Percentiles rank a stretch among this genome's conserved stretches.
phyloP scores from a whole-genome alignment of 768 basidiomycete genomes.

The Austroboletus eburneus region DNA sequence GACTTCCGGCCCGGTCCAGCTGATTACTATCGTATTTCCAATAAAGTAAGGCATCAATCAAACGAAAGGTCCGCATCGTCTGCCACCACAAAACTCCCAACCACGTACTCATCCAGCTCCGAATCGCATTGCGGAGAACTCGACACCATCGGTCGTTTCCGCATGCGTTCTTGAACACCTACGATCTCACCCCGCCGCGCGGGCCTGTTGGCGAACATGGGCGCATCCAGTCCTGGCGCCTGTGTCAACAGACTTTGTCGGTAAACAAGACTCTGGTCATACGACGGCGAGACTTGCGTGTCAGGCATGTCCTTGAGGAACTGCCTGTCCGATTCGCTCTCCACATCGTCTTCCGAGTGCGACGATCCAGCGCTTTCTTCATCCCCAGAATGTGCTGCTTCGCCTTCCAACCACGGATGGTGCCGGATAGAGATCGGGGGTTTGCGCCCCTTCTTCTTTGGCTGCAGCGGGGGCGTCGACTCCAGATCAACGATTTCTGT shows the following conservation, averaged over 20 bases:
- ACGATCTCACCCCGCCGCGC: constrained; percentile 40
- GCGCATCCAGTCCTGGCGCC: constrained; percentile 40
- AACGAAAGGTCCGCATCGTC: constrained; percentile 71
- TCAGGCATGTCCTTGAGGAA: constrained; percentile 62
- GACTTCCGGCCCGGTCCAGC: constrained; percentile 7
- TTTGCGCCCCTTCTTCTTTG: constrained; percentile 21
- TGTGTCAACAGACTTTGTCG: constrained; percentile 73
- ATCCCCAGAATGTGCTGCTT: constrained; percentile 78
- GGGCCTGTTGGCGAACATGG: constrained; percentile 53
- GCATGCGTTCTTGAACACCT: constrained; percentile 30
- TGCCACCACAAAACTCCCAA: constrained; percentile 78
- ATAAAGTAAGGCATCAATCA: no score
- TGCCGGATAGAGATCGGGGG: constrained; percentile 33
- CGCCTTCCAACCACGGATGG: constrained; percentile 57
- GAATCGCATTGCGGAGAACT: constrained; percentile 59
- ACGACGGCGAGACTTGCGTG: constrained; percentile 68
- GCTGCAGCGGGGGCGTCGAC: constrained; percentile 20
- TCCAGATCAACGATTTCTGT: constrained; percentile 21
- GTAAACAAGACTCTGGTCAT: constrained; percentile 70
- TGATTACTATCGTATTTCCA: no score
- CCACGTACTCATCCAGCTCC: constrained; percentile 59
- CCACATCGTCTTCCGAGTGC: constrained; percentile 46
- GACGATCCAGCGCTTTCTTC: constrained; percentile 66
- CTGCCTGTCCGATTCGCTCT: constrained; percentile 61
- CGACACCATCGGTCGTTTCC: constrained; percentile 35